Evolutionary conservation across 2,329 filamentous ascomycete species (phyloP).

Genomic region (Fusarium domesticum): DNA sequence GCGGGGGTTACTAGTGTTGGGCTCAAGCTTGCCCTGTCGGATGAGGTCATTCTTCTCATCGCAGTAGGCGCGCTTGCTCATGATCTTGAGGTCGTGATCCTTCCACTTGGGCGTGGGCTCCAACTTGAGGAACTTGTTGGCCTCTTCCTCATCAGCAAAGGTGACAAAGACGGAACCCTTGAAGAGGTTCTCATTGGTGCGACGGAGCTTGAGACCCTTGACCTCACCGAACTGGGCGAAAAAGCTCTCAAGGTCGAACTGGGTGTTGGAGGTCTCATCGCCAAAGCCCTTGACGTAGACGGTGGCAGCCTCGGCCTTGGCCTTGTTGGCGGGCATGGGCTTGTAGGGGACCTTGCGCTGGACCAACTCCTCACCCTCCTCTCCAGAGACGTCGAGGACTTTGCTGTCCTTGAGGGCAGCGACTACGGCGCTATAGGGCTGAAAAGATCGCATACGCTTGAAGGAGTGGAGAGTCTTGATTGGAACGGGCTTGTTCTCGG

Average conservation of each 20-base stretch:
- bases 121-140: conserved; percentile 74
- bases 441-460: conserved; percentile 94
- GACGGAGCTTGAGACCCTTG: conserved; percentile 82
- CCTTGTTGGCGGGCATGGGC: conserved; percentile 55
- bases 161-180: conserved; percentile 97
- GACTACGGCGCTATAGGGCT: conserved; percentile 80
- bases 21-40: conserved; percentile 64
- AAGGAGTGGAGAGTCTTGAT: conserved; percentile 79
- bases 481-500: conserved; percentile 76
- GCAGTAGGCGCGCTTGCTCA: conserved; percentile 85
- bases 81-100: conserved; percentile 73
- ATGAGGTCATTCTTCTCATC: conserved; percentile 73
- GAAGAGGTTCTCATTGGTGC: conserved; percentile 69
- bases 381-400: conserved; percentile 69
- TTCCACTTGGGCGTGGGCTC: conserved; percentile 84
- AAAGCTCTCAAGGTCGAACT: conserved; percentile 92
- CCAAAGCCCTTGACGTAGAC: conserved; percentile 96
- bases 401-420: conserved; percentile 77
- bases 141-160: conserved; percentile 75
- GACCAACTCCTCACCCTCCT: conserved; percentile 67
- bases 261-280: conserved; percentile 74
- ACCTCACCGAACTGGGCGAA: conserved; percentile 77
- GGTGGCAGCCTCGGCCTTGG: conserved; percentile 67
- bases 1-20: conserved; percentile 44
- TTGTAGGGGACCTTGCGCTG: conserved; percentile 73